Percentiles rank a stretch among this genome's conserved stretches.
Evolutionary conservation across 495 filamentous ascomycete species (phyloP).

Genomic region (Aspergillus nidulans): DNA sequence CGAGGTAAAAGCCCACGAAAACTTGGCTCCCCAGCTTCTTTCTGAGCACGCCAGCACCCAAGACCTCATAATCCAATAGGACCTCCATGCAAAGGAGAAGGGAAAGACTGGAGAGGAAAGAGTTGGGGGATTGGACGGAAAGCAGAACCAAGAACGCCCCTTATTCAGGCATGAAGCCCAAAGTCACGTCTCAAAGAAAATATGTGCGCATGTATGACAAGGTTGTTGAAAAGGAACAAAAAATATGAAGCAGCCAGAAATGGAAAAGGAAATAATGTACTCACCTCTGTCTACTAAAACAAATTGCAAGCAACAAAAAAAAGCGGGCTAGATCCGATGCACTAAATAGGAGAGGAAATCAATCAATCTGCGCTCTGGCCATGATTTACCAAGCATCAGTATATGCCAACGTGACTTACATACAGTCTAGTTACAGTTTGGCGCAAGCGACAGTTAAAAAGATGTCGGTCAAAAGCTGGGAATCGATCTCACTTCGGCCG

Average conservation of each 20-base stretch:
- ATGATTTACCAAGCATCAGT: background rate
- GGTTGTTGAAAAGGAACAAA: background rate
- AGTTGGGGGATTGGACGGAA: background rate
- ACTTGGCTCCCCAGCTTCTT: background rate
- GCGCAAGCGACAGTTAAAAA: background rate
- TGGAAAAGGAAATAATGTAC: constrained; percentile 1
- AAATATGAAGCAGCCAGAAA: background rate
- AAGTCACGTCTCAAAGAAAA: background rate
- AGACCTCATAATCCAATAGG: background rate
- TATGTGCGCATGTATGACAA: background rate
- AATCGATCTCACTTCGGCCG: constrained; percentile 4
- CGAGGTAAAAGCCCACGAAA: background rate
- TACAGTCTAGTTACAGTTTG: background rate
- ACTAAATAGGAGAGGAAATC: background rate
- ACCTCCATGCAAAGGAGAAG: background rate
- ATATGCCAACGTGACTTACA: background rate
- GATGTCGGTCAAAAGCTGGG: background rate
- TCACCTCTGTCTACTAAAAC: constrained; percentile 3
- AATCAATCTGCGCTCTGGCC: background rate
- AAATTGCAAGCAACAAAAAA: background rate
- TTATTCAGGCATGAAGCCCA: background rate
- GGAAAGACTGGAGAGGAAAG: background rate
- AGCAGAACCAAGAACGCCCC: background rate
- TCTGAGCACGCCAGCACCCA: background rate
- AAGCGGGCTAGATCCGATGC: background rate